Evolutionary conservation across 257 asterid species (phyloP), one percentile per base, ranked within the genome.

Genomic region (Solanum bukasovii): DNA sequence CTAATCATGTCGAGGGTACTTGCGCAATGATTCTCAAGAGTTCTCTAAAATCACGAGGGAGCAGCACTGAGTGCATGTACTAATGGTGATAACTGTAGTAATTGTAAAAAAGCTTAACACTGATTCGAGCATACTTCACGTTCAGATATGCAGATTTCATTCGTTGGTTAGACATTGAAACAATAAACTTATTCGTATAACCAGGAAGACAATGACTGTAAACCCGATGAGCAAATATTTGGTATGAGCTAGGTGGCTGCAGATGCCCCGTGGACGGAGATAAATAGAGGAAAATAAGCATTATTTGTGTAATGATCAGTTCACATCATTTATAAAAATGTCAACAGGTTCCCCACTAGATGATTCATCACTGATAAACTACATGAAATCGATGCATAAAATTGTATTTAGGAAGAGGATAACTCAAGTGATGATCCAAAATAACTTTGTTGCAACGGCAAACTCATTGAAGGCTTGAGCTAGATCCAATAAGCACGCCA

Each of bases 401-500:
- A 82, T 29, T 82, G 85, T 46, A 82, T 18, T 49, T 82, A 49
- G 29, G 42, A 82, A 18, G 70, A 82, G 21, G 68, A 25, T 16
- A 82, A 82, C 85, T 49, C 31, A 49, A 49, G 29, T 16, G 85
- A 81, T 49, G 68, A 81, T 81, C 42, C 70, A 2, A 46, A 81
- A 27, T 21, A 46, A 81, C 85, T 81, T 49, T 9, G 61, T 38
- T 16, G 65, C 40, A 81, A 65, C 23, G 38, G 89, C 63, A 34
- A 33, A 87, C 83, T n/a, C 63, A 40, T 86, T 78, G 52, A 82
- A 73, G 71, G 73, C 88, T 87, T 88, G 87, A 67, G 85, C 88
- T 44, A 88, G 90, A 83, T 40, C 21, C 52, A 87, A 88, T 78
- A 88, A 59, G 78, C 63, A 87, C 89, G 90, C 84, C 90, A 52